These are phyloP conservation scores for Suillus subalutaceus DNA, from an alignment of 768 basidiomycete species.

Conservation along the genomic window DNA sequence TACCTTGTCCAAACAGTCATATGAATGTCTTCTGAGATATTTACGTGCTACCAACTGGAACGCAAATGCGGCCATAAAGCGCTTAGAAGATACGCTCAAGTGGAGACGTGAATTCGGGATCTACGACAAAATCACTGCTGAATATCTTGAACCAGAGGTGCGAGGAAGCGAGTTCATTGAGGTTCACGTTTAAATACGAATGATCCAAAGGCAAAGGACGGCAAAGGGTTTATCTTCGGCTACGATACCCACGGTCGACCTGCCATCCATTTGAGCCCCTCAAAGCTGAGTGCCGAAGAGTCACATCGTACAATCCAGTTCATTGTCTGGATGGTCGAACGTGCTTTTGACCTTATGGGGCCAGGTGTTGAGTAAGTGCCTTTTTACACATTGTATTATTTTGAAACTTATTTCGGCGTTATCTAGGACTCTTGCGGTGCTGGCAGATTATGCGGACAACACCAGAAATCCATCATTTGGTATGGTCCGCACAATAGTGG, in stretches of 20 bases:
- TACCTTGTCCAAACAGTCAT: slow-evolving; percentile 38
- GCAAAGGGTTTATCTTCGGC: slow-evolving; percentile 80
- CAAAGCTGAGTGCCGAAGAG: slow-evolving; percentile 78
- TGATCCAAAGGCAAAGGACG: slow-evolving; percentile 63
- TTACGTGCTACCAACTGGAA: slow-evolving; percentile 81
- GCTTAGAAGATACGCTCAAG: slow-evolving; percentile 70
- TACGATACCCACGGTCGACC: slow-evolving; percentile 71
- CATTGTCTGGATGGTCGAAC: slow-evolving; percentile 80
- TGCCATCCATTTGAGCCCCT: slow-evolving; percentile 66
- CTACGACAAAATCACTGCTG: slow-evolving; percentile 60
- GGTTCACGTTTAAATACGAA: not conserved
- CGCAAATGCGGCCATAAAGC: slow-evolving; percentile 53
- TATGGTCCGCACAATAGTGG: slow-evolving; percentile 44
- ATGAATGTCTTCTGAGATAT: slow-evolving; percentile 77
- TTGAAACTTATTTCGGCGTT: not conserved
- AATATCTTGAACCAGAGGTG: slow-evolving; percentile 76
- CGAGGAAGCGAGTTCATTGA: slow-evolving; percentile 15
- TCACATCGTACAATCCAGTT: slow-evolving; percentile 69
- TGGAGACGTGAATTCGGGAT: slow-evolving; percentile 85
- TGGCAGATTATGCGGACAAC: slow-evolving; percentile 79
- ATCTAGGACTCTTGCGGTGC: slow-evolving; percentile 62
- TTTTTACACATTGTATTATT: not conserved
- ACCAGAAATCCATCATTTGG: slow-evolving; percentile 56
- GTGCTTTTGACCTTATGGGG: slow-evolving; percentile 75
- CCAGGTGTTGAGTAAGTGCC: slow-evolving; percentile 76